Percentiles rank a stretch among this genome's conserved stretches.
Evolutionary conservation across 1,139 yeast genomes (phyloP).

Genomic region (Yamadazyma membranifaciens): DNA sequence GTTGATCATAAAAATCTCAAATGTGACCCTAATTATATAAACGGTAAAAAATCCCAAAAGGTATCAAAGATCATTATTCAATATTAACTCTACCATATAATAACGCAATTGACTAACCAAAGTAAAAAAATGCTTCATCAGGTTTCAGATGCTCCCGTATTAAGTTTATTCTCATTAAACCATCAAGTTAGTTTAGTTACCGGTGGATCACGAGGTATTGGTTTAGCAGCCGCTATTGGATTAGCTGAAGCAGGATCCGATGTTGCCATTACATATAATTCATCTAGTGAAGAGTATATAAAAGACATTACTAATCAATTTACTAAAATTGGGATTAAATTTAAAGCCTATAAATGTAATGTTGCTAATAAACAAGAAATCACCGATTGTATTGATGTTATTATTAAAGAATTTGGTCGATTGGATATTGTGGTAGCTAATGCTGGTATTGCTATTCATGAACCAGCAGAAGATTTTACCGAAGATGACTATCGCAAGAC

Average conservation of each 20-base stretch:
- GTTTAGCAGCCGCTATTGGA: slow-evolving; percentile 34
- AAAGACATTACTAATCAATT: slow-evolving; percentile 19
- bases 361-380: slow-evolving; percentile 22
- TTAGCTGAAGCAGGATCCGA: slow-evolving; percentile 33
- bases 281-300: slow-evolving; percentile 33
- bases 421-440: slow-evolving; percentile 20
- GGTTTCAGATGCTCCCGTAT: slow-evolving; percentile 12
- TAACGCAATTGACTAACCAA: no score
- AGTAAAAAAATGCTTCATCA: slow-evolving; percentile 13
- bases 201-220: slow-evolving; percentile 38
- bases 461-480: slow-evolving; percentile 32
- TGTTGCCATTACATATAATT: slow-evolving; percentile 26
- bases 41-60: no score
- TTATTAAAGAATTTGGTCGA: slow-evolving; percentile 16
- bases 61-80: no score
- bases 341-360: slow-evolving; percentile 22
- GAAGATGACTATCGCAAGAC: slow-evolving; percentile 43
- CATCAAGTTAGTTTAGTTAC: slow-evolving; percentile 35
- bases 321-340: slow-evolving; percentile 15
- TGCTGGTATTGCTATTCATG: slow-evolving; percentile 20
- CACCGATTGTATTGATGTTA: slow-evolving; percentile 12
- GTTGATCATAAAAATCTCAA: no score
- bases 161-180: slow-evolving; percentile 27
- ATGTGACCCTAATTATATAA: no score
- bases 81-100: no score